Evolutionary conservation across 2,329 filamentous ascomycete species (phyloP).

Genomic region (Ophiocordyceps unilateralis): DNA sequence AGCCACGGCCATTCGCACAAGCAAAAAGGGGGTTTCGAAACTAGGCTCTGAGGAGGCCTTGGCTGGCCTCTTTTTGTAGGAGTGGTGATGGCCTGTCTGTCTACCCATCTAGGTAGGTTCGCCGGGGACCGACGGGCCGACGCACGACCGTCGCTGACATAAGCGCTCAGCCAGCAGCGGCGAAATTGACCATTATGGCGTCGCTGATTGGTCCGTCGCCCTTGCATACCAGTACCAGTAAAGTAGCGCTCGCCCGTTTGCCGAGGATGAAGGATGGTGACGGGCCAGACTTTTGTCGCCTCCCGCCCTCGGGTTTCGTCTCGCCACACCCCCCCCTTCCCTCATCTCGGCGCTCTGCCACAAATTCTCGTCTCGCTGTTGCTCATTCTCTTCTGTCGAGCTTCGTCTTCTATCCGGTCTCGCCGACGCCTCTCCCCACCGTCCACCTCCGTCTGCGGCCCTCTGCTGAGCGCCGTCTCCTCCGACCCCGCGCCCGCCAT

Average conservation of each 20-base stretch:
- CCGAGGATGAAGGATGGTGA: neutral
- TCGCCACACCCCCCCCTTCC: no score
- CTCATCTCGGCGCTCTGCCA: no score
- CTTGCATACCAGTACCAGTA: neutral
- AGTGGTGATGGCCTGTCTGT: no score
- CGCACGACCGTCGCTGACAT: neutral
- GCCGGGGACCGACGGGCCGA: no score
- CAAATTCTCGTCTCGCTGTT: no score
- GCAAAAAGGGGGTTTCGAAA: no score
- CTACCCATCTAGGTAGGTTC: no score
- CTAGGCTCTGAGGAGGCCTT: no score
- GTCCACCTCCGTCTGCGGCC: neutral
- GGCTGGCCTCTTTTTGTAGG: no score
- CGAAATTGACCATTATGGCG: neutral
- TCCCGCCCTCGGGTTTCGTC: no score
- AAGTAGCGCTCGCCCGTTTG: neutral
- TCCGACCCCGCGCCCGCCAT: constrained; percentile 15
- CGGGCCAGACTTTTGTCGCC: neutral
- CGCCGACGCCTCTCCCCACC: neutral
- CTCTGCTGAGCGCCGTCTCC: neutral
- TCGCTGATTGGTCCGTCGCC: neutral
- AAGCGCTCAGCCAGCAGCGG: neutral
- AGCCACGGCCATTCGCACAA: no score
- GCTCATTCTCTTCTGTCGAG: neutral
- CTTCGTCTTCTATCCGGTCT: no score